Percentiles rank a stretch among this genome's conserved stretches.
phyloP scores from a whole-genome alignment of 257 asterid species.

The Plantago ovata region DNA sequence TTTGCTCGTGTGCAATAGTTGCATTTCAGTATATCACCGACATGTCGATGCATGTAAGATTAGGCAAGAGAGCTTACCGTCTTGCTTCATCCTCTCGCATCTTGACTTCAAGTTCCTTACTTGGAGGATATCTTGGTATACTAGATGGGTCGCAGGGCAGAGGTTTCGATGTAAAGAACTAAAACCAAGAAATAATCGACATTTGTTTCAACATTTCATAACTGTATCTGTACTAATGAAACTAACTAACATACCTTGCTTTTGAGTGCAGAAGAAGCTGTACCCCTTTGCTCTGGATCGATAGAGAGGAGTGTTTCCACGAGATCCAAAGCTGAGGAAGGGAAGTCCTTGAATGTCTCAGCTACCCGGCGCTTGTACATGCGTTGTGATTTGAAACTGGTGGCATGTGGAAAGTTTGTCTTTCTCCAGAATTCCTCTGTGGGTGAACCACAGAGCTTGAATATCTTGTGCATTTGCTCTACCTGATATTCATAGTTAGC shows the following conservation, averaged over 20 bases:
- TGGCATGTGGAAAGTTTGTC: slow-evolving; percentile 67
- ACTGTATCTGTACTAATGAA: slow-evolving; percentile 1
- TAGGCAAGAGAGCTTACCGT: slow-evolving; percentile 35
- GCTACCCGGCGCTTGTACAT: slow-evolving; percentile 57
- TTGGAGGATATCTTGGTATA: slow-evolving; percentile 77
- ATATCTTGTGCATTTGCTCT: slow-evolving; percentile 94
- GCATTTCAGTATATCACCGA: too few relatives aligned
- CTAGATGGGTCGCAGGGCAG: slow-evolving; percentile 79
- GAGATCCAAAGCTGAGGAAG: slow-evolving; percentile 67
- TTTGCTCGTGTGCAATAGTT: too few relatives aligned
- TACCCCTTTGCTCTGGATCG: slow-evolving; percentile 81
- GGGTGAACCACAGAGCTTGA: slow-evolving; percentile 96
- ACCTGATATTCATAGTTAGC: slow-evolving; percentile 38
- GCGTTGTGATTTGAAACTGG: slow-evolving; percentile 68
- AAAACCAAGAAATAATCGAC: slow-evolving; percentile 17
- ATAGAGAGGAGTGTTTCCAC: slow-evolving; percentile 67
- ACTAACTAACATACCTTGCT: slow-evolving; percentile 50
- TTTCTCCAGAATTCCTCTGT: slow-evolving; percentile 69
- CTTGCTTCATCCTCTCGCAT: slow-evolving; percentile 62
- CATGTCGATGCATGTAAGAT: not conserved
- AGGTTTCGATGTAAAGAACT: slow-evolving; percentile 82
- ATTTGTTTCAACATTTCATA: not conserved
- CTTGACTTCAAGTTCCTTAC: slow-evolving; percentile 77
- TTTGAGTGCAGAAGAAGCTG: slow-evolving; percentile 72
- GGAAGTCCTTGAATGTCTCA: slow-evolving; percentile 71